Percentiles rank a stretch among this genome's conserved stretches.
Evolutionary conservation across 345 rosid species (phyloP).

Genomic region (Laguncularia racemosa): DNA sequence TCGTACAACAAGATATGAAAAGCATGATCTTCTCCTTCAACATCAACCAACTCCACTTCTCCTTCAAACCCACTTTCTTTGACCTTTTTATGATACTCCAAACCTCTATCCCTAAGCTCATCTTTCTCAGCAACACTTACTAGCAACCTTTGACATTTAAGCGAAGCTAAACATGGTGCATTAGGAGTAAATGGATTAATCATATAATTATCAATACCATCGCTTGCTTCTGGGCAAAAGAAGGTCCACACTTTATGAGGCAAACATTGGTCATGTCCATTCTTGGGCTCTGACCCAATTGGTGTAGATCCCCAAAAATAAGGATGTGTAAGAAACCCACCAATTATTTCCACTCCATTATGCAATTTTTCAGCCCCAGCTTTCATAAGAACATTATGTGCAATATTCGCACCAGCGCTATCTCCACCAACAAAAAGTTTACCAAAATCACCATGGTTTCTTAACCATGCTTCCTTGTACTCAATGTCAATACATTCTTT

Average conservation of each 20-base stretch:
- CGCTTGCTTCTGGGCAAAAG: conserved; percentile 10
- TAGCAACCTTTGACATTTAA: conserved; percentile 21
- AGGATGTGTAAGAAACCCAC: conserved; percentile 19
- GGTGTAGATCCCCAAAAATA: conserved; percentile 28
- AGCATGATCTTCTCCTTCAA: conserved; percentile 24
- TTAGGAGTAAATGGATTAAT: conserved; percentile 17
- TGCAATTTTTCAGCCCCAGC: conserved; percentile 8
- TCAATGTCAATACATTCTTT: no score
- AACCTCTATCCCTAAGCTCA: conserved; percentile 17
- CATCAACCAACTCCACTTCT: conserved; percentile 23
- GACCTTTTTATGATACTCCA: conserved; percentile 13
- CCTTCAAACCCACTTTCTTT: conserved; percentile 26
- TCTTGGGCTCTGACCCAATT: conserved; percentile 12
- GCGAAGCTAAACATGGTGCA: conserved; percentile 18
- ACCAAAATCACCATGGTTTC: conserved; percentile 12
- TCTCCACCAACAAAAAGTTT: conserved; percentile 17
- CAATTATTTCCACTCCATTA: conserved; percentile 14
- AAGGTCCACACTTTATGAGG: conserved; percentile 3
- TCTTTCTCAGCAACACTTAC: conserved; percentile 29
- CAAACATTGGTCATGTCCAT: no score
- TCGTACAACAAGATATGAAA: conserved; percentile 17
- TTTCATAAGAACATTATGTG: conserved; percentile 13
- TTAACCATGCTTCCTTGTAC: conserved; percentile 14
- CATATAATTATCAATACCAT: conserved; percentile 18
- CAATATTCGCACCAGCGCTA: conserved; percentile 26